Percentiles rank a stretch among this genome's conserved stretches.
Evolutionary conservation across 805 yeast genomes (phyloP).

Genomic region (Jamesozyma spencerorum): DNA sequence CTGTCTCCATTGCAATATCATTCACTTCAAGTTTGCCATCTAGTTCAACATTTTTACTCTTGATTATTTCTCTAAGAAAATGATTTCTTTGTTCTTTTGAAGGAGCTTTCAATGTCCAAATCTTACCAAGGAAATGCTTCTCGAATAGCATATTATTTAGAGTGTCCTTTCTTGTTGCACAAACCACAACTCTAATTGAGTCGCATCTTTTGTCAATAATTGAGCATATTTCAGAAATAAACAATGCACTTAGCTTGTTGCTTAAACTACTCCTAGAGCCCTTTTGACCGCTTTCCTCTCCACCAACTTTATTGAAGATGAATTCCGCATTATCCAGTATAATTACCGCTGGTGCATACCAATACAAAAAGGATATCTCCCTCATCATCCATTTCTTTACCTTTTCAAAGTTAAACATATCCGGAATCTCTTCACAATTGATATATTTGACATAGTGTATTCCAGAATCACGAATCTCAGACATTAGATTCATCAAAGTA

Average conservation of each 20-base stretch:
- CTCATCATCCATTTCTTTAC: conserved; percentile 37
- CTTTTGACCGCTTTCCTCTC: conserved; percentile 49
- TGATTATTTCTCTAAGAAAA: conserved; percentile 38
- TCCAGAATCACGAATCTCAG: conserved; percentile 16
- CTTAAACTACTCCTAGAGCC: conserved; percentile 31
- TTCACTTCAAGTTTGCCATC: conserved; percentile 32
- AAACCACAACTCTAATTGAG: conserved; percentile 48
- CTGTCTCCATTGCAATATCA: conserved; percentile 61
- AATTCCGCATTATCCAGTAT: conserved; percentile 73
- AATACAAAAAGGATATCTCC: conserved; percentile 40
- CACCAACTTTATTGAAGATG: conserved; percentile 38
- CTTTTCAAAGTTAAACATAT: conserved; percentile 23
- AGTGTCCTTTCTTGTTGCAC: conserved; percentile 56
- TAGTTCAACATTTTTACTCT: conserved; percentile 9
- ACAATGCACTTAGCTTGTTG: conserved; percentile 54
- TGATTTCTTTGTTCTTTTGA: conserved; percentile 48
- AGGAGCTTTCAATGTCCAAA: conserved; percentile 56
- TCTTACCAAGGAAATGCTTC: conserved; percentile 62
- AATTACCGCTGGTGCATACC: conserved; percentile 72
- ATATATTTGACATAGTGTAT: conserved; percentile 37
- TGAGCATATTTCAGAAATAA: conserved; percentile 40
- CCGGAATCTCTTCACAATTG: conserved; percentile 41
- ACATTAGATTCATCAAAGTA: conserved; percentile 35
- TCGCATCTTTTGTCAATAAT: conserved; percentile 28
- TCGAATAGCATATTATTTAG: conserved; percentile 53